phyloP scores from a whole-genome alignment of 805 yeast genomes.

The Jamesozyma jinghongensis region DNA sequence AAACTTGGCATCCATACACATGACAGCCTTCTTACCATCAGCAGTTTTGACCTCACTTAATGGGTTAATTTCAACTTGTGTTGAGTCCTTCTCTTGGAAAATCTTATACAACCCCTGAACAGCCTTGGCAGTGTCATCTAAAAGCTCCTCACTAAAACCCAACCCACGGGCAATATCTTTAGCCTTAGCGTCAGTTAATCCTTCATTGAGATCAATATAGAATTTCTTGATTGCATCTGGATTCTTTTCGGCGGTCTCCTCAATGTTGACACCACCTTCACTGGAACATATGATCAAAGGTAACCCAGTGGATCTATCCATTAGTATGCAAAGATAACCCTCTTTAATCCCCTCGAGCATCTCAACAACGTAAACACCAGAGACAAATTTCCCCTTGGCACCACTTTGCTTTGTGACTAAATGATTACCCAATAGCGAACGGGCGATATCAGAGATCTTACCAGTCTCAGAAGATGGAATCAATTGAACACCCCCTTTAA shows the following conservation, averaged over 20 bases:
- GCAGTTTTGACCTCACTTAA: constrained; percentile 68
- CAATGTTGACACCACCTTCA: constrained; percentile 99
- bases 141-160: constrained; percentile 72
- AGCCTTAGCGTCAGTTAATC: constrained; percentile 75
- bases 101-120: constrained; percentile 81
- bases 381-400: constrained; percentile 91
- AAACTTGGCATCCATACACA: constrained; percentile 99
- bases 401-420: constrained; percentile 98
- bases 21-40: constrained; percentile 46
- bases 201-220: constrained; percentile 57
- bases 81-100: constrained; percentile 86
- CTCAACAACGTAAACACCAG: constrained; percentile 93
- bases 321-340: constrained; percentile 87
- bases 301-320: constrained; percentile 86
- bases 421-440: constrained; percentile 84
- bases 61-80: constrained; percentile 98
- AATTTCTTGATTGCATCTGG: constrained; percentile 90
- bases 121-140: constrained; percentile 79
- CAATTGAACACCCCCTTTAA: constrained; percentile 93
- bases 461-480: constrained; percentile 56
- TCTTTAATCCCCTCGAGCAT: constrained; percentile 90
- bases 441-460: constrained; percentile 79
- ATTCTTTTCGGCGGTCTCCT: constrained; percentile 88
- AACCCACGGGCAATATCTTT: constrained; percentile 64
- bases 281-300: constrained; percentile 93